These are phyloP conservation scores for Madurella fahalii DNA, from an alignment of 2,329 filamentous ascomycete species.

Conservation along the genomic window DNA sequence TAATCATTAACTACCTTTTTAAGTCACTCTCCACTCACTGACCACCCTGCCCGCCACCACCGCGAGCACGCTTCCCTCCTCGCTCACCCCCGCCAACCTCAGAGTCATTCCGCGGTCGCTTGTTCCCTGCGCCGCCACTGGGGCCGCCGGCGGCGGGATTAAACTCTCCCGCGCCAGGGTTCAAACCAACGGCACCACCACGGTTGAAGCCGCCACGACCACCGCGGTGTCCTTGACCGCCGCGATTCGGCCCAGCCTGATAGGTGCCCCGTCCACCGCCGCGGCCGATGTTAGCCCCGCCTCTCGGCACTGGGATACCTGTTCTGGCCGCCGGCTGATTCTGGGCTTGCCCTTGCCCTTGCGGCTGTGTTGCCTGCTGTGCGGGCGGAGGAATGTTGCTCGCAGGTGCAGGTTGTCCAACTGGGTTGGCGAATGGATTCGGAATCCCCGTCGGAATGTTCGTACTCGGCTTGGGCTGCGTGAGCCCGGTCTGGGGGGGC, in stretches of 20 bases:
- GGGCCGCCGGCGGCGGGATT: constrained; percentile 13
- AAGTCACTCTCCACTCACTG: background rate
- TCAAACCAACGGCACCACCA: constrained; percentile 17
- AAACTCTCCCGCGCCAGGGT: constrained; percentile 24
- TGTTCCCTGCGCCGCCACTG: constrained; percentile 19
- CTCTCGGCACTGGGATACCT: constrained; percentile 22
- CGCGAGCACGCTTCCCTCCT: constrained; percentile 23
- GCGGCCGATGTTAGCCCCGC: constrained; percentile 15
- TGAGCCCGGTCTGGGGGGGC: constrained; percentile 11
- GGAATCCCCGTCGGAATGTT: constrained; percentile 9
- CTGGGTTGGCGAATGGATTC: constrained; percentile 14
- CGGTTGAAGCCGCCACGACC: constrained; percentile 21
- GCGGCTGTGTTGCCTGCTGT: constrained; percentile 3
- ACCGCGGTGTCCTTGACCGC: constrained; percentile 21
- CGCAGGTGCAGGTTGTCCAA: constrained; percentile 9
- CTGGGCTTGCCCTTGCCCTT: constrained; percentile 6
- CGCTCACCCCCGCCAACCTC: constrained; percentile 14
- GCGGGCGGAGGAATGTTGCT: constrained; percentile 1
- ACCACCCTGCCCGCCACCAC: constrained; percentile 17
- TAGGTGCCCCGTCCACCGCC: constrained; percentile 18
- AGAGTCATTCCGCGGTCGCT: constrained; percentile 23
- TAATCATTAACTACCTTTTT: no score
- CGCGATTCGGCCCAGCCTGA: constrained; percentile 20
- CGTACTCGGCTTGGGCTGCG: constrained; percentile 11
- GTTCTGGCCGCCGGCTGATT: constrained; percentile 12